Evolutionary conservation across 2,329 filamentous ascomycete genomes (phyloP).

Genomic region (Fusarium brevicatenulatum): DNA sequence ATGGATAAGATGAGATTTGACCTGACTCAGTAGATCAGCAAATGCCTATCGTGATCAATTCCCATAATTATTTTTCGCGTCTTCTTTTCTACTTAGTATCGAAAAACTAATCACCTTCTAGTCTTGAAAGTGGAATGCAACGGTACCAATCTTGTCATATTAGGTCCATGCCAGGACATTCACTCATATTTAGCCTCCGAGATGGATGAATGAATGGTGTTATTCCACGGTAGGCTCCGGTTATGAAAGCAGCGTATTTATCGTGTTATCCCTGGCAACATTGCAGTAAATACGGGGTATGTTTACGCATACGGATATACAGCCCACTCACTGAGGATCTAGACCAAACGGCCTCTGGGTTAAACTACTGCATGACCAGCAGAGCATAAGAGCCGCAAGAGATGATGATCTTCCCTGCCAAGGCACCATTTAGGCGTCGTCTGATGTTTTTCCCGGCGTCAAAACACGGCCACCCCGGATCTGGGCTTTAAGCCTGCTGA

Average conservation of each 20-base stretch:
- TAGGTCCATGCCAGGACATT: neutral
- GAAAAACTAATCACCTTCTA: neutral
- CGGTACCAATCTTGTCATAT: neutral
- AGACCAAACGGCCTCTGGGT: neutral
- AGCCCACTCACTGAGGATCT: neutral
- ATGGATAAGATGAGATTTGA: neutral
- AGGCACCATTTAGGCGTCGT: slow-evolving; percentile 35
- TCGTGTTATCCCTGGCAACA: slow-evolving; percentile 18
- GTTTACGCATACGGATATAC: slow-evolving; percentile 3
- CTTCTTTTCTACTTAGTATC: neutral
- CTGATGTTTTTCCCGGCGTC: slow-evolving; percentile 35
- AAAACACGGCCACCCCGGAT: slow-evolving; percentile 29
- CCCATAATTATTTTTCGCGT: neutral
- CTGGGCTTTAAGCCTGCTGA: slow-evolving; percentile 14
- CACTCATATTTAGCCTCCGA: neutral
- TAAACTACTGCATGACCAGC: neutral
- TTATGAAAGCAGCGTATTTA: neutral
- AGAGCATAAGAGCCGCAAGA: slow-evolving; percentile 27
- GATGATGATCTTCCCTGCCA: slow-evolving; percentile 25
- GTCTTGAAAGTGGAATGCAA: slow-evolving; percentile 7
- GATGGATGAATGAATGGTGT: slow-evolving; percentile 20
- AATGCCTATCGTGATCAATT: slow-evolving; percentile 4
- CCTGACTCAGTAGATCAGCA: neutral
- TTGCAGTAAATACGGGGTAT: slow-evolving; percentile 4
- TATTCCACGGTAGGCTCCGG: slow-evolving; percentile 26